A percentile compares a stretch with the other conserved stretches of the same genome.
Evolutionary conservation across 495 filamentous ascomycete genomes (phyloP).

Genomic region (Lepraria neglecta): DNA sequence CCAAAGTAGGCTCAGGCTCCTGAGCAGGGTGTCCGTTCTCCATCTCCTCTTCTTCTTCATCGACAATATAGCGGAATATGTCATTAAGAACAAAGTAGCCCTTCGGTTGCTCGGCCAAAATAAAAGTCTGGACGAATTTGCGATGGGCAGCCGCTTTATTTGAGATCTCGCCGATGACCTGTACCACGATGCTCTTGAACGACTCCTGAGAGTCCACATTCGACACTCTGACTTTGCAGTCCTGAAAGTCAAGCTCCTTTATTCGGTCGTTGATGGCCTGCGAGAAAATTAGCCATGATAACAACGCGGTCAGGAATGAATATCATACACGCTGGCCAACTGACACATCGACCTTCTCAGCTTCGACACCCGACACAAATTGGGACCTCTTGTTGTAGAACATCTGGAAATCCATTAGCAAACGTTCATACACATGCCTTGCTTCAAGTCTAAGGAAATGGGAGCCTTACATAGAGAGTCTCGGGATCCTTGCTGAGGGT

Average conservation of each 20-base stretch:
- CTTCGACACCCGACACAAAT: conserved; percentile 78
- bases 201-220: conserved; percentile 97
- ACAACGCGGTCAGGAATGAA: conserved; percentile 18
- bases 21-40: conserved; percentile 37
- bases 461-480: conserved; percentile 73
- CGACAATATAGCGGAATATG: conserved; percentile 85
- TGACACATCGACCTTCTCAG: conserved; percentile 73
- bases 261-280: conserved; percentile 92
- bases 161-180: conserved; percentile 96
- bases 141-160: conserved; percentile 83
- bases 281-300: conserved; percentile 16
- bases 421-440: neutral
- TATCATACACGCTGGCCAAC: conserved; percentile 75
- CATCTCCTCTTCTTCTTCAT: conserved; percentile 68
- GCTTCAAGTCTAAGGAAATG: neutral
- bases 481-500: conserved; percentile 90
- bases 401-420: conserved; percentile 41
- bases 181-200: conserved; percentile 84
- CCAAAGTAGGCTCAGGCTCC: conserved; percentile 38
- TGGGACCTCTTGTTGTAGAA: conserved; percentile 81
- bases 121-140: conserved; percentile 98
- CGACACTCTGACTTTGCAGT: conserved; percentile 95
- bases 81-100: conserved; percentile 98
- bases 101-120: conserved; percentile 90
- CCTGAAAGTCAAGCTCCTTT: conserved; percentile 85